These are phyloP conservation scores for Diplodia corticola DNA, from an alignment of 2,329 filamentous ascomycete species.

Conservation along the genomic window DNA sequence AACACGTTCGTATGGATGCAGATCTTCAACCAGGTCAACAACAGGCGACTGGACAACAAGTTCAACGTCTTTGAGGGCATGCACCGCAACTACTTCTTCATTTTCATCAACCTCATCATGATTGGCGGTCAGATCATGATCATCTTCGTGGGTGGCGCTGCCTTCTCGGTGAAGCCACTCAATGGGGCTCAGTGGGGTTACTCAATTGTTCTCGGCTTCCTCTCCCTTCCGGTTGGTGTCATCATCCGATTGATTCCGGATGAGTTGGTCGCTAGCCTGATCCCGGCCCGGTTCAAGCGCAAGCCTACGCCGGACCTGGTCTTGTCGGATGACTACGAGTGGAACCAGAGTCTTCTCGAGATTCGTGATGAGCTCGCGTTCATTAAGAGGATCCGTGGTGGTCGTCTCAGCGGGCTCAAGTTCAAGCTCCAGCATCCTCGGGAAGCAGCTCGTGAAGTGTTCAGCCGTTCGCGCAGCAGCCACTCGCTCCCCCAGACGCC, in stretches of 20 bases:
- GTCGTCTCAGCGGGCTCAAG: constrained; percentile 76
- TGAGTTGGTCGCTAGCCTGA: constrained; percentile 52
- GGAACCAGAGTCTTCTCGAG: constrained; percentile 71
- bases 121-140: constrained; percentile 87
- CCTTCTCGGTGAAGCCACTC: constrained; percentile 73
- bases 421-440: constrained; percentile 72
- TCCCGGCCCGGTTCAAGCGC: constrained; percentile 46
- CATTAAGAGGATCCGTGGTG: constrained; percentile 77
- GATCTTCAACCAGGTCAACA: constrained; percentile 98
- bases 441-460: constrained; percentile 43
- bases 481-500: constrained; percentile 66
- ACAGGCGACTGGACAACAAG: constrained; percentile 87
- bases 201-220: constrained; percentile 75
- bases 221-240: constrained; percentile 84
- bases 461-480: constrained; percentile 59
- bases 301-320: constrained; percentile 45
- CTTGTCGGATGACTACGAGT: constrained; percentile 52
- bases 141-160: constrained; percentile 77
- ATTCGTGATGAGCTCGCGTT: constrained; percentile 80
- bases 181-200: constrained; percentile 81
- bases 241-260: constrained; percentile 83
- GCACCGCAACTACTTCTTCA: constrained; percentile 82
- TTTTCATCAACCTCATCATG: constrained; percentile 82
- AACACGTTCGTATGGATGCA: constrained; percentile 99
- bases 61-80: constrained; percentile 96